Conservation (phyloP, 441 rosid species). For the Metrosideros polymorpha region DNA sequence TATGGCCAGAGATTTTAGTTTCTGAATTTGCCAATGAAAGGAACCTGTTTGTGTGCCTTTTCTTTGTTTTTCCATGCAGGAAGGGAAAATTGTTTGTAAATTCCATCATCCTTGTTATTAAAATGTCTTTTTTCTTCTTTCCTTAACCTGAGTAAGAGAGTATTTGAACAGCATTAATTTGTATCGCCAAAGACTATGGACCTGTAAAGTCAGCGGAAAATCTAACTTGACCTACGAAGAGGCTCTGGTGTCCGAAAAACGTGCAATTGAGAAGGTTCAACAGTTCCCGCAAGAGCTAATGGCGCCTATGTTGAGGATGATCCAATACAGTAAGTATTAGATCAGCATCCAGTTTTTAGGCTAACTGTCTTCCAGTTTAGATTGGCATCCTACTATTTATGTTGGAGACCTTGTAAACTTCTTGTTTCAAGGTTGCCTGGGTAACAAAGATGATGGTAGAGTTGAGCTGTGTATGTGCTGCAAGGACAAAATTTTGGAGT, state of each 20-base stretch:
- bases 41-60: not conserved
- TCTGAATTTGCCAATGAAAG: not conserved
- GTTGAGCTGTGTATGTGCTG: not conserved
- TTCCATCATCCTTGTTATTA: not conserved
- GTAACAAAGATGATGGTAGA: not conserved
- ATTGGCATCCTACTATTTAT: not conserved
- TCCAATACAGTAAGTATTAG: conserved; percentile 71
- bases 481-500: not conserved
- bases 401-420: not conserved
- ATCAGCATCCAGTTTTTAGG: not conserved
- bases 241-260: conserved; percentile 86
- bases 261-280: conserved; percentile 65
- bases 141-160: conserved; percentile 46
- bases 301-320: conserved; percentile 50
- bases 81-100: not conserved
- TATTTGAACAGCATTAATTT: conserved; percentile 78
- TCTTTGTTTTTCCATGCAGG: not conserved
- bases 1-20: not conserved
- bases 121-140: conserved; percentile 11
- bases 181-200: conserved; percentile 83
- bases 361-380: not conserved
- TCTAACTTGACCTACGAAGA: conserved; percentile 85
- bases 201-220: conserved; percentile 84
- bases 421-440: not conserved
- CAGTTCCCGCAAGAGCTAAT: conserved; percentile 66